These are phyloP conservation scores for Aspergillus kassunensis DNA, from an alignment of 495 filamentous ascomycete species.

Conservation along the genomic window DNA sequence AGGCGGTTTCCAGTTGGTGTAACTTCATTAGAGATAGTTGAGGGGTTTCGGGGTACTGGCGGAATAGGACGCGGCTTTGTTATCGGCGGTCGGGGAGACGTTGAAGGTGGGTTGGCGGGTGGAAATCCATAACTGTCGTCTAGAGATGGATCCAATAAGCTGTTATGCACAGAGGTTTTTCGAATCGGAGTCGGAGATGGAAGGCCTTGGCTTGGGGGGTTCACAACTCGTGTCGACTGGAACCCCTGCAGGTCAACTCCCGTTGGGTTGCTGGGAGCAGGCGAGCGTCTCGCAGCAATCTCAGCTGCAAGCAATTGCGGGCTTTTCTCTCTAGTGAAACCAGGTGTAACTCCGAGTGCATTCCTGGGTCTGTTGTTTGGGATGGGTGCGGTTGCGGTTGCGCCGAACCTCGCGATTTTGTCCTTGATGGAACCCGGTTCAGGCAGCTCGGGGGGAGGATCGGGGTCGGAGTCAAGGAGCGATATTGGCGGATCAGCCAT, in stretches of 20 bases:
- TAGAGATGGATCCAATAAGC: conserved; percentile 2
- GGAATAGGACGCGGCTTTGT: conserved; percentile 17
- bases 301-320: conserved; percentile 37
- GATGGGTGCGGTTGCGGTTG: conserved; percentile 16
- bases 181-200: conserved; percentile 12
- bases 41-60: conserved; percentile 14
- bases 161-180: neutral
- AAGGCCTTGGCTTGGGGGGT: conserved; percentile 1
- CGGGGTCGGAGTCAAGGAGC: conserved; percentile 14
- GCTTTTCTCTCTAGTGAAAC: conserved; percentile 16
- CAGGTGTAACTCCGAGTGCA: conserved; percentile 8
- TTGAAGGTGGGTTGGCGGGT: neutral
- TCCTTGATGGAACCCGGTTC: conserved; percentile 41
- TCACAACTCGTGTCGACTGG: neutral
- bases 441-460: conserved; percentile 26
- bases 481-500: neutral
- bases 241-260: neutral
- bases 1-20: neutral
- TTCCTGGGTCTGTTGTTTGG: conserved; percentile 6
- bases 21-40: neutral
- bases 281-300: conserved; percentile 31
- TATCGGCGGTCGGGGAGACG: conserved; percentile 7
- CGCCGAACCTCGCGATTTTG: conserved; percentile 37
- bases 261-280: conserved; percentile 9
- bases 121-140: neutral